These are phyloP conservation scores for Erodium maritimum DNA, from an alignment of 345 rosid genomes.

Conservation along the genomic window DNA sequence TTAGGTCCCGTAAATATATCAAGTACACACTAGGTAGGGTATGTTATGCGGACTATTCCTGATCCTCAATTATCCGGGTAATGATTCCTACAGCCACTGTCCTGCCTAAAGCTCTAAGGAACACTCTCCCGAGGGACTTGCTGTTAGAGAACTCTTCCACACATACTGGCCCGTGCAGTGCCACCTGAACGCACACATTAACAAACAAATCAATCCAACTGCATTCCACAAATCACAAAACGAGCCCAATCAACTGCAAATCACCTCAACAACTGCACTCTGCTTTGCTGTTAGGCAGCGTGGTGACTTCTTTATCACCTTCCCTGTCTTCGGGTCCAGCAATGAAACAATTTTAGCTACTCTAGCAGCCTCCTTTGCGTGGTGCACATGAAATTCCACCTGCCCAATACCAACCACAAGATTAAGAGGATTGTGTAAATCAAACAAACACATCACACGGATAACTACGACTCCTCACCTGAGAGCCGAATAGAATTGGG, in stretches of 20 bases:
- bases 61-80: conserved; percentile 48
- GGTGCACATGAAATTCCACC: conserved; percentile 92
- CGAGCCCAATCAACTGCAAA: not conserved
- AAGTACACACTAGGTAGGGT: too few species aligned
- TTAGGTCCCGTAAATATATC: too few species aligned
- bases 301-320: conserved; percentile 62
- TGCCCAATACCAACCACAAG: conserved; percentile 16
- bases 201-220: not conserved
- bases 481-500: conserved; percentile 78
- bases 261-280: conserved; percentile 72
- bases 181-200: conserved; percentile 34
- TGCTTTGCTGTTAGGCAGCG: conserved; percentile 73
- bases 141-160: conserved; percentile 56
- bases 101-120: conserved; percentile 68
- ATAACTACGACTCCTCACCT: conserved; percentile 23
- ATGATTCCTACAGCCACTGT: conserved; percentile 65
- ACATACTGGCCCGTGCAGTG: conserved; percentile 47
- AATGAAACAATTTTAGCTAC: conserved; percentile 47
- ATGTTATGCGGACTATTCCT: conserved; percentile 1
- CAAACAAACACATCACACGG: too few species aligned
- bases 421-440: not conserved
- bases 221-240: too few species aligned
- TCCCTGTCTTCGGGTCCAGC: conserved; percentile 86
- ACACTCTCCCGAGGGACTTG: conserved; percentile 82
- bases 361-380: conserved; percentile 73